Evolutionary conservation across 2,329 filamentous ascomycete species (phyloP).

Genomic region (Fusarium sp.): DNA sequence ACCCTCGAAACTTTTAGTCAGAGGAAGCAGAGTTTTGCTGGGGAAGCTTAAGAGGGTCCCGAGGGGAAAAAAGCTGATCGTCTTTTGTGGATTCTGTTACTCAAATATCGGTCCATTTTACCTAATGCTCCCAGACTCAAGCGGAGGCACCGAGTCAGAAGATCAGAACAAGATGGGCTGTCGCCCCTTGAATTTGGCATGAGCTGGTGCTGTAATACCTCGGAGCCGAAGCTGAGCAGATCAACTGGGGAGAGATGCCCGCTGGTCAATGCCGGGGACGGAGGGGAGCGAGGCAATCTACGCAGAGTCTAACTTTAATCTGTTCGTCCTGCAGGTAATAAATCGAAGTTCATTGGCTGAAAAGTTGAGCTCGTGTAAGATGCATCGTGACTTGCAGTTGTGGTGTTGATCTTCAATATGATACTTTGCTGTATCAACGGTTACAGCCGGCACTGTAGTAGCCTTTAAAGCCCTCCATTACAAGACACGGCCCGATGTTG

Average conservation of each 20-base stretch:
- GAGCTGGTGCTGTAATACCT: background rate
- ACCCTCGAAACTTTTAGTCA: background rate
- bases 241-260: background rate
- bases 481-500: background rate
- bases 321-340: constrained; percentile 6
- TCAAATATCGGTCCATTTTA: constrained; percentile 48
- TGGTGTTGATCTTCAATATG: background rate
- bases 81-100: constrained; percentile 47
- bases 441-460: background rate
- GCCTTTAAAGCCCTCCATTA: background rate
- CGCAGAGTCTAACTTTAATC: constrained; percentile 10
- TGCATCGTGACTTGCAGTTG: background rate
- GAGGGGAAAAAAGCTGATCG: constrained; percentile 12
- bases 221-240: constrained; percentile 6
- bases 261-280: background rate
- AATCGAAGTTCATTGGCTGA: background rate
- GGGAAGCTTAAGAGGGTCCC: constrained; percentile 8
- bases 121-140: constrained; percentile 35
- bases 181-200: constrained; percentile 24
- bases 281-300: background rate
- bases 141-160: constrained; percentile 40
- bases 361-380: background rate
- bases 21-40: background rate
- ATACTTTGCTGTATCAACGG: background rate
- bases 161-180: constrained; percentile 10